Percentiles rank a stretch among this genome's conserved stretches.
These are phyloP conservation scores for Lophiostoma macrostomum DNA, from an alignment of 495 filamentous ascomycete species.

Conservation along the genomic window DNA sequence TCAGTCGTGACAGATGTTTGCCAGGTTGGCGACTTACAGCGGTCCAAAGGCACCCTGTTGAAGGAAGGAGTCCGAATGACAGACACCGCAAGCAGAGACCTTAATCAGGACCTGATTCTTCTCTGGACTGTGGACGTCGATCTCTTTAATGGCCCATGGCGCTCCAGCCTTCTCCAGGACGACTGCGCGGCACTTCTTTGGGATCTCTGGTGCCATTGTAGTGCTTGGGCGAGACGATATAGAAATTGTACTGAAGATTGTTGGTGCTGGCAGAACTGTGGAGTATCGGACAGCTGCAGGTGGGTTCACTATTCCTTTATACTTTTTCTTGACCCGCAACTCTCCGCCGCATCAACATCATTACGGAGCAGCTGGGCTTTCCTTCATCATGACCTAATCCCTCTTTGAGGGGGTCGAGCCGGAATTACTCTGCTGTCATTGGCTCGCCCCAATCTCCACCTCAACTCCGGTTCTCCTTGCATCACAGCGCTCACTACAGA, in stretches of 20 bases:
- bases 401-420: background rate
- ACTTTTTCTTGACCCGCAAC: background rate
- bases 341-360: background rate
- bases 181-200: conserved; percentile 43
- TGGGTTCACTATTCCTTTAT: background rate
- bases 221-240: too few relatives aligned
- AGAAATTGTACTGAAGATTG: background rate
- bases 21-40: conserved; percentile 30
- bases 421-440: too few relatives aligned
- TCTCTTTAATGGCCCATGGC: conserved; percentile 39
- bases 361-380: background rate
- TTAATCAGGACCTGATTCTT: conserved; percentile 44
- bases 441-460: too few relatives aligned
- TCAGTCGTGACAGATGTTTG: too few relatives aligned
- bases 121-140: conserved; percentile 38
- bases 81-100: conserved; percentile 43
- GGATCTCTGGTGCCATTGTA: conserved; percentile 25
- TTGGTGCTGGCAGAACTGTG: too few relatives aligned
- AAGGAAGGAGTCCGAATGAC: conserved; percentile 39
- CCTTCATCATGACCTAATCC: background rate
- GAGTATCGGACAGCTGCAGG: too few relatives aligned
- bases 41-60: conserved; percentile 36
- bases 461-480: conserved; percentile 14
- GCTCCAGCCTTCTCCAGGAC: conserved; percentile 37
- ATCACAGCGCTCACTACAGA: background rate